Percentiles rank a stretch among this genome's conserved stretches.
Evolutionary conservation across 805 yeast genomes (phyloP).

Genomic region (Debaryomyces castellii): DNA sequence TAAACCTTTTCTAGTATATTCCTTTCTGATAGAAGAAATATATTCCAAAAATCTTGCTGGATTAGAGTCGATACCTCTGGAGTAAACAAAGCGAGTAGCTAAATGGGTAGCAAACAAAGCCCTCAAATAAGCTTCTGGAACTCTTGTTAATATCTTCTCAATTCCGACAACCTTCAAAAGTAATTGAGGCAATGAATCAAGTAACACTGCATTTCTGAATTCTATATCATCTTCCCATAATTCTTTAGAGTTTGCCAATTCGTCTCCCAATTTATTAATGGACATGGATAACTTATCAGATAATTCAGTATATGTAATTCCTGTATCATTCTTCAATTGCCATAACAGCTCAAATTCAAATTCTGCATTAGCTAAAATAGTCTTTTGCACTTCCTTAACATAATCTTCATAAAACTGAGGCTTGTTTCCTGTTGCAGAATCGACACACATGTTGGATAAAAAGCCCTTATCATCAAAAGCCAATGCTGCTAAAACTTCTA

Average conservation of each 20-base stretch:
- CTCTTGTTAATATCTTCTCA: constrained; percentile 65
- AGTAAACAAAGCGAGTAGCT: constrained; percentile 82
- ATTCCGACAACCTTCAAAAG: constrained; percentile 67
- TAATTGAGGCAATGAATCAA: constrained; percentile 74
- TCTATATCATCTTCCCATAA: constrained; percentile 78
- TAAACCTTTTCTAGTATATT: constrained; percentile 30
- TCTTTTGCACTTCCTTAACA: constrained; percentile 78
- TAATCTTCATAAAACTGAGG: constrained; percentile 82
- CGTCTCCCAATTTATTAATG: constrained; percentile 83
- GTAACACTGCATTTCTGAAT: constrained; percentile 75
- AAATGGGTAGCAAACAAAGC: constrained; percentile 86
- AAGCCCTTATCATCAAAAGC: constrained; percentile 86
- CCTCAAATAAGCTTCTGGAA: constrained; percentile 83
- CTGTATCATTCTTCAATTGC: constrained; percentile 66
- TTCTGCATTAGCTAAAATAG: constrained; percentile 74
- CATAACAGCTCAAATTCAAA: constrained; percentile 86
- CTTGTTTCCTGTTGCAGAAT: constrained; percentile 46
- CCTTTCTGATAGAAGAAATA: constrained; percentile 57
- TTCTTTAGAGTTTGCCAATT: constrained; percentile 75
- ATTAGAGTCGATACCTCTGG: constrained; percentile 76
- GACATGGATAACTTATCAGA: constrained; percentile 83
- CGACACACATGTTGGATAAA: constrained; percentile 74
- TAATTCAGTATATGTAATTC: constrained; percentile 61
- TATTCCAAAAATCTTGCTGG: constrained; percentile 76
- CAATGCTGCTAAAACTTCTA: constrained; percentile 92